These are phyloP conservation scores for Paratinospora sagittata DNA, from an alignment of 164 flowering plant species.

Conservation along the genomic window DNA sequence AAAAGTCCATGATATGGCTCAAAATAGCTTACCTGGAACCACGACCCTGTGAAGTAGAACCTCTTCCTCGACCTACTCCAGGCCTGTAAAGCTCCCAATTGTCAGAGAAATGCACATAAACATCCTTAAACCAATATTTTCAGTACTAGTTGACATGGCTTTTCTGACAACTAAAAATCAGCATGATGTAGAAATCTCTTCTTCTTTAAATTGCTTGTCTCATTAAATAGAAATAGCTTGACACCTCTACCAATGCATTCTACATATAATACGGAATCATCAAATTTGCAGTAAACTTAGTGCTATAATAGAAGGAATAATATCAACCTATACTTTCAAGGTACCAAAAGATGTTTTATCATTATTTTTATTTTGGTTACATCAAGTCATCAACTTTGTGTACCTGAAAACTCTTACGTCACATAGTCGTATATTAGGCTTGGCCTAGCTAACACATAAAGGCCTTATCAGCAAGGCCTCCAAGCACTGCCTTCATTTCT, in stretches of 20 bases:
- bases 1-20: background rate
- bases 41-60: slow-evolving; percentile 26
- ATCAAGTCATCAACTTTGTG: too few relatives aligned
- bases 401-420: too few relatives aligned
- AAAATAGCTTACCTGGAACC: slow-evolving; percentile 35
- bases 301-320: background rate
- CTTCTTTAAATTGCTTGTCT: too few relatives aligned
- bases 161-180: background rate
- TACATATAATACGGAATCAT: background rate
- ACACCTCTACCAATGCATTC: too few relatives aligned
- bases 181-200: background rate
- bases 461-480: too few relatives aligned
- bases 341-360: too few relatives aligned
- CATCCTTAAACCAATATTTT: background rate
- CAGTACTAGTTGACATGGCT: too few relatives aligned
- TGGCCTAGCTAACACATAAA: too few relatives aligned
- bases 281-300: background rate
- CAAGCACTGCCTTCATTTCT: too few relatives aligned
- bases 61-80: slow-evolving; percentile 30
- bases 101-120: background rate
- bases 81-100: slow-evolving; percentile 33
- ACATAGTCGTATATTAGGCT: too few relatives aligned
- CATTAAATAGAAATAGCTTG: too few relatives aligned
- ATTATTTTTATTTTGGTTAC: too few relatives aligned
- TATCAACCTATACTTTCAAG: background rate